Evolutionary conservation across 2,329 filamentous ascomycete species (phyloP).

Genomic region (Leptographium galeiforme): DNA sequence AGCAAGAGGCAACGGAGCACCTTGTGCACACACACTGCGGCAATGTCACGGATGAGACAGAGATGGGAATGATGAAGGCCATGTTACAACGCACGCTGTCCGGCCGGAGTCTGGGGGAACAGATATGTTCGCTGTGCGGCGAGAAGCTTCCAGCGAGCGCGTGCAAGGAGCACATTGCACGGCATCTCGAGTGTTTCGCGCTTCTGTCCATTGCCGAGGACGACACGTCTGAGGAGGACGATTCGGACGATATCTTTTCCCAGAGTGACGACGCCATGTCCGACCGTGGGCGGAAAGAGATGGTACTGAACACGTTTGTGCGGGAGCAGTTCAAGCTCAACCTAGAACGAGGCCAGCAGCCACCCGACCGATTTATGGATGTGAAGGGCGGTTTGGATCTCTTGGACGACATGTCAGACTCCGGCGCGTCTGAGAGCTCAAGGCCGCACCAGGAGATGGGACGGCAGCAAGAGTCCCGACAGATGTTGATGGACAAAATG

Average conservation of each 20-base stretch:
- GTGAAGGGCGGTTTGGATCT: slow-evolving; percentile 5
- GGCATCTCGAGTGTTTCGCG: slow-evolving; percentile 10
- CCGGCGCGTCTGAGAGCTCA: slow-evolving; percentile 1
- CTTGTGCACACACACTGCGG: slow-evolving; percentile 2
- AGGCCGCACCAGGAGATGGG: background rate
- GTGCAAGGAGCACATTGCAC: slow-evolving; percentile 9
- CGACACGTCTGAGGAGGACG: slow-evolving; percentile 5
- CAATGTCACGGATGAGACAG: slow-evolving; percentile 3
- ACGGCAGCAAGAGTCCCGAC: slow-evolving; percentile 1
- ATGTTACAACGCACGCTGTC: slow-evolving; percentile 7
- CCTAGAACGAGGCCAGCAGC: slow-evolving; percentile 6
- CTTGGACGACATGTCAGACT: slow-evolving; percentile 9
- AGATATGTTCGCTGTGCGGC: slow-evolving; percentile 7
- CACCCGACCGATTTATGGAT: slow-evolving; percentile 7
- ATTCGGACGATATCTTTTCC: slow-evolving; percentile 8
- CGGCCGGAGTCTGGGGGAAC: background rate
- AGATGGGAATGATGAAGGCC: slow-evolving; percentile 3
- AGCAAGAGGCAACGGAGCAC: slow-evolving; percentile 6
- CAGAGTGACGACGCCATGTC: slow-evolving; percentile 9
- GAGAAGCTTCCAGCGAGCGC: slow-evolving; percentile 3
- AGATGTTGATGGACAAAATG: slow-evolving; percentile 9
- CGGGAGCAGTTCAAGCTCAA: slow-evolving; percentile 10
- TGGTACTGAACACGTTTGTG: slow-evolving; percentile 10
- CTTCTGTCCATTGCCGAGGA: slow-evolving; percentile 7
- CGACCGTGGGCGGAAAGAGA: slow-evolving; percentile 8